A percentile compares a stretch with the other conserved stretches of the same genome.
phyloP scores from a whole-genome alignment of 2,329 filamentous ascomycete species.

The Pyricularia pennisetigena region DNA sequence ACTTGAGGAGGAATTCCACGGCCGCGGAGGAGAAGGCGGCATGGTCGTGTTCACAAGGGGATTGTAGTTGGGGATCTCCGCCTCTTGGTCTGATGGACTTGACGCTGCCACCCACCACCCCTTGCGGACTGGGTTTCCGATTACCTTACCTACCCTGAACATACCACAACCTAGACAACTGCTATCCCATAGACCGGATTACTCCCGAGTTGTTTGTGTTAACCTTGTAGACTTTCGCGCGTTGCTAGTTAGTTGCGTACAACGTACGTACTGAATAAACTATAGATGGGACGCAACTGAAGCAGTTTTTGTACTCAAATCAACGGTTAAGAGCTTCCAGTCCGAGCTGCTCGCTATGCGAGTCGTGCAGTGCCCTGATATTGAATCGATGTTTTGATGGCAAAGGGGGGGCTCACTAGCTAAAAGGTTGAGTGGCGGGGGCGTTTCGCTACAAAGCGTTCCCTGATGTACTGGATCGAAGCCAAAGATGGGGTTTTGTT shows the following conservation, averaged over 20 bases:
- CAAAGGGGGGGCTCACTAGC: background rate
- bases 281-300: background rate
- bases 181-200: background rate
- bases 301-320: background rate
- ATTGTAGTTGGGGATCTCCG: conserved; percentile 43
- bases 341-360: background rate
- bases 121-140: background rate
- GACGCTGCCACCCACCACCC: background rate
- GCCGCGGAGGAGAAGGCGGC: conserved; percentile 65
- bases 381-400: background rate
- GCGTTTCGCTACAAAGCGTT: background rate
- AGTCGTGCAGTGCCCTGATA: background rate
- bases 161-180: background rate
- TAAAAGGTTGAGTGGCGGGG: background rate
- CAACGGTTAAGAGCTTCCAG: background rate
- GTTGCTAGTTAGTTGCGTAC: background rate
- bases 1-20: conserved; percentile 81
- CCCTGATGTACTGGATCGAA: background rate
- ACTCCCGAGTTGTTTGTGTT: background rate
- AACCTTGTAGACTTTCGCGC: background rate
- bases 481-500: background rate
- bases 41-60: conserved; percentile 96
- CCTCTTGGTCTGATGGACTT: background rate
- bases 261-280: background rate
- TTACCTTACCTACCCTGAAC: background rate